Evolutionary conservation across 73 alveolate genomes (phyloP), one percentile per base, ranked within the genome.

Genomic region (Paramecium bursaria): DNA sequence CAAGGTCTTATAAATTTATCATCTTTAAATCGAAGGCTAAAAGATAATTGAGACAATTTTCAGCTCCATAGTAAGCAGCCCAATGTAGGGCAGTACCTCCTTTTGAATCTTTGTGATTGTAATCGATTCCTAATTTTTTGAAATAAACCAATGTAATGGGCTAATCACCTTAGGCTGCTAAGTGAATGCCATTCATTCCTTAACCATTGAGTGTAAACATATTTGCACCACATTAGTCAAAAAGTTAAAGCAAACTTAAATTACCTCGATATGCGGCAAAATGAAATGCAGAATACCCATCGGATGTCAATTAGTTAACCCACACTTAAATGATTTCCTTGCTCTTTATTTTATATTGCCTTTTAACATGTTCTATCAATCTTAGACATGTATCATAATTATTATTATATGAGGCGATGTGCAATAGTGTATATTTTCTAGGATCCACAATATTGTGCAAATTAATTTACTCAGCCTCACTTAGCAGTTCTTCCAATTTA

Each of bases 111-210:
- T 73, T 86, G 10, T 87, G 89, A 80, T 54, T 74, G 7, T 92
- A 55, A 88, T 89, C 85, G 22, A 92, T 75, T 35, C 94, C 92
- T 25, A 92, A 82, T 67, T 93, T 93, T 48, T 92, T 93, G 73
- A 95, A 93, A 74, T 90, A 93, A 33, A 96, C 86, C 48, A 97
- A 60, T 21, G 96, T 79, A 60, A 89, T 85, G 47, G 97, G 93
- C 49, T 96, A 75, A 86, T 97, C 97, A 17, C 98, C 98, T 94
- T 97, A 94, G 1, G 99, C 98, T 17, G 99, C 98, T 48, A 96
- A 93, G 90, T 97, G 99, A 73, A 97, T 61, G 85, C 95, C 96
- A 86, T 95, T 95, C 74, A 97, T 75, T 46, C 99, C 99, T 35
- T 95, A 86, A 10, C 86, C 87, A 79, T 95, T 95, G 17, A 74